A percentile compares a stretch with the other conserved stretches of the same genome.
These are phyloP conservation scores for Pezicula neosporulosa DNA, from an alignment of 2,329 filamentous ascomycete species.

Conservation along the genomic window DNA sequence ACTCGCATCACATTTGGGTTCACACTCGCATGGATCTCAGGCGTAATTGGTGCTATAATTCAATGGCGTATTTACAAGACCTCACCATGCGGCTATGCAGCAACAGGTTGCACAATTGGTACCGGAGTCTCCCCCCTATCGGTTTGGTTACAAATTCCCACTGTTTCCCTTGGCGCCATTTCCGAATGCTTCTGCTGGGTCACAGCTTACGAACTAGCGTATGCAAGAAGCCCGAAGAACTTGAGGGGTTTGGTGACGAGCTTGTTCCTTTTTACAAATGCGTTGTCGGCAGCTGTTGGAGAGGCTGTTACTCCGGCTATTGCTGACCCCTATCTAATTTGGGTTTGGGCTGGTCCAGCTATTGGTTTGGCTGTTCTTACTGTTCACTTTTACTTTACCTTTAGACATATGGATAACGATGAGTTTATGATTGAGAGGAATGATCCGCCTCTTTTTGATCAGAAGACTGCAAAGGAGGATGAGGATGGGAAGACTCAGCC, in stretches of 20 bases:
- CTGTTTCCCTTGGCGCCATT: slow-evolving; percentile 43
- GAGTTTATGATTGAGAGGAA: slow-evolving; percentile 41
- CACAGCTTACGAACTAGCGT: slow-evolving; percentile 70
- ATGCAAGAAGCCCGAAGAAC: slow-evolving; percentile 72
- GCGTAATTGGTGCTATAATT: slow-evolving; percentile 54
- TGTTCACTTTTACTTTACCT: slow-evolving; percentile 63
- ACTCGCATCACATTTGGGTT: slow-evolving; percentile 71
- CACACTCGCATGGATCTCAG: slow-evolving; percentile 43
- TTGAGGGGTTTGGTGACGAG: slow-evolving; percentile 73
- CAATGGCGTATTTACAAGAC: slow-evolving; percentile 55
- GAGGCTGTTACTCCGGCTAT: slow-evolving; percentile 13
- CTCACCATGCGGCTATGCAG: slow-evolving; percentile 47
- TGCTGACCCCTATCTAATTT: slow-evolving; percentile 63
- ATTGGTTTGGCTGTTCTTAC: slow-evolving; percentile 59
- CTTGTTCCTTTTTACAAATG: slow-evolving; percentile 67
- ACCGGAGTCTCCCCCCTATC: slow-evolving; percentile 15
- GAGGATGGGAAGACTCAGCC: too few relatives aligned
- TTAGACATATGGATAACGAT: slow-evolving; percentile 57
- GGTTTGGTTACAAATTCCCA: slow-evolving; percentile 31
- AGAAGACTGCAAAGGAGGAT: too few relatives aligned
- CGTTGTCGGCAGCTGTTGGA: slow-evolving; percentile 37
- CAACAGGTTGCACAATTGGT: slow-evolving; percentile 39
- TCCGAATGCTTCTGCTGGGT: slow-evolving; percentile 55
- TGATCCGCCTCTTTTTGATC: too few relatives aligned
- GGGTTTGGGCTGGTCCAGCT: slow-evolving; percentile 67